Evolutionary conservation across 306 rosid species (phyloP), one percentile per base, ranked within the genome.

Genomic region (Trifolium subterraneum): DNA sequence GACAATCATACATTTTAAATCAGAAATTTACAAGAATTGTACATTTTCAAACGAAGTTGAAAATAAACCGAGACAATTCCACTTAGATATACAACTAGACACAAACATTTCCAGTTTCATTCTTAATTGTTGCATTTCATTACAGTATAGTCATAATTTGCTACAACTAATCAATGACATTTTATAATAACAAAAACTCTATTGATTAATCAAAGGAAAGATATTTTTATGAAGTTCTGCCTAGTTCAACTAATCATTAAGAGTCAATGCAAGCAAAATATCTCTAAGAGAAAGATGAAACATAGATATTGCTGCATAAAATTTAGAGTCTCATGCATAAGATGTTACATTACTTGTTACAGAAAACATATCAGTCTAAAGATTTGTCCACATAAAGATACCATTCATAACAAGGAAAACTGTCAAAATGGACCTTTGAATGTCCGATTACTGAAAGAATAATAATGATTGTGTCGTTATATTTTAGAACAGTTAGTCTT

Each of bases 1-100:
- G 42, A 23, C 38, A 70, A 81, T 64, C 3, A 69, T 63, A 41
- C 56, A 54, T 72, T 82, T 59, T 47, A 72, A 51, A 80, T 77
- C 20, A 42, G 68, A 75, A 72, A 64, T 36, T 22, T 16, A 61
- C 1, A 15, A 56, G 42, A 78, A 70, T 35, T 36, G 15, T 63
- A 54, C n/a, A 52, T 63, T 58, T 47, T 14, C 20, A 42, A 39
- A 69, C 44, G 35, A 56, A 79, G 33, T 72, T 71, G 52, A 39
- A 72, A 62, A 58, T 29, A 73, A 48, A 16, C 36, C 5, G 19
- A 45, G 64, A 50, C 9, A 16, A n/a, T 68, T 68, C 70, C 80
- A 50, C 39, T 48, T 16, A 59, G 62, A 62, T 41, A 44, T 20
- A 50, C 70, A 55, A 9, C 36, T 64, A 8, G 22, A 72, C 72